These are phyloP conservation scores for Phaeosphaeria sp. DNA, from an alignment of 2,329 filamentous ascomycete species.

Conservation along the genomic window DNA sequence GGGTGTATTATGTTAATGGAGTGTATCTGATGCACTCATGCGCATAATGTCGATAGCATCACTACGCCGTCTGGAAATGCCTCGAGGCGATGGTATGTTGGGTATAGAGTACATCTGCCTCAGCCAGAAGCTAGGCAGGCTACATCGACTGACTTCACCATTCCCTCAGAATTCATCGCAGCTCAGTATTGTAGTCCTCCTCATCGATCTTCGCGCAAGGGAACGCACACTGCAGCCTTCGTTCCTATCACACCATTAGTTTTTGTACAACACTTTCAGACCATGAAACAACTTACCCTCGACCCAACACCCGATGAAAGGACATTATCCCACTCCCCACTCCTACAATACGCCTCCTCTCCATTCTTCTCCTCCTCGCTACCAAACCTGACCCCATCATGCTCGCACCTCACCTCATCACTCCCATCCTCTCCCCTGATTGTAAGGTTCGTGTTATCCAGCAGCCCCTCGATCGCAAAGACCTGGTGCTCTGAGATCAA, in stretches of 20 bases:
- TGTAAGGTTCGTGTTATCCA: conserved; percentile 13
- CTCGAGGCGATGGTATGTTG: not conserved
- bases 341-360: conserved; percentile 11
- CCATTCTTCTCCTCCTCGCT: conserved; percentile 2
- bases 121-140: not conserved
- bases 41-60: not conserved
- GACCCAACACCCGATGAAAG: conserved; percentile 1
- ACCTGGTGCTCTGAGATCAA: conserved; percentile 7
- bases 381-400: conserved; percentile 4
- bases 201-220: conserved; percentile 13
- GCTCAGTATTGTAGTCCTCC: conserved; percentile 6
- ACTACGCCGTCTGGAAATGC: not conserved
- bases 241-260: conserved; percentile 15
- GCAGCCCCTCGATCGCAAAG: conserved; percentile 17
- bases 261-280: not conserved
- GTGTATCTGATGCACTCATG: not conserved
- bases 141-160: not conserved
- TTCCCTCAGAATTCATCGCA: not conserved
- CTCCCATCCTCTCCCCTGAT: conserved; percentile 6
- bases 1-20: not conserved
- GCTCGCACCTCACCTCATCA: conserved; percentile 15
- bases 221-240: conserved; percentile 20
- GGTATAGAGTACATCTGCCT: not conserved
- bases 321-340: conserved; percentile 10
- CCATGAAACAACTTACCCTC: conserved; percentile 8